Base-by-base conservation (phyloP, 2,329 filamentous ascomycete genomes). In the Orbilia brochopaga region DNA sequence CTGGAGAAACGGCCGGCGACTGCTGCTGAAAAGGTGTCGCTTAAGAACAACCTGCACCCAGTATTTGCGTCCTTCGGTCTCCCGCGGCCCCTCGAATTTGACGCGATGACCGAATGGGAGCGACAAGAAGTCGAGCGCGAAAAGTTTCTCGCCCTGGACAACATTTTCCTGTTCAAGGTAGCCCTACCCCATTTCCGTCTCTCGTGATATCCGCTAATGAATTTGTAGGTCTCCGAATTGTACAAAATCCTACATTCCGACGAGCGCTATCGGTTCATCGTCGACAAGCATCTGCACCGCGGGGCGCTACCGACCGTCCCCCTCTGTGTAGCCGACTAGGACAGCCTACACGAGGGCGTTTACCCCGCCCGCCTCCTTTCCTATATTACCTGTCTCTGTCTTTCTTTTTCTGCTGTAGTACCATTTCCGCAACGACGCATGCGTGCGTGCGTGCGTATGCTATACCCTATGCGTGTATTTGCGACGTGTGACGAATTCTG, bases 131-230 rank as follows among this genome's bases (percentile, higher is more conserved):
- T 40, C 51, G 61, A 66, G 40, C 61, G 57, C 19, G 57, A 44
- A 37, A 73, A 73, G 37, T 66, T 73, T 19, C 37, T 59, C 4
- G 51, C 61, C 23, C 53, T 73, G 27, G 46, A 55, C 1, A 56
- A 61, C 32, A 48, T 73, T 30, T 73, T 65, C 42, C 65, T 60
- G 69, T 42, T 73, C 10, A 73, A 61, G 57, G 61, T 64, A 42
- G 17, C 27, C 23, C 19, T 6, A 24, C 13, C 7, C 1, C 10
- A 44, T 13, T 30, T 10, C 27, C 23, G 37, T 23, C 7, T 35
- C 17, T 17, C 30, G 19, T 30, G 19, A 17, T 44, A 5, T 7
- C 27, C 42, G n/a, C 58, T 62, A 46, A 62, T 23, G 7, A 3
- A 19, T 2, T 1, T 54, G 30, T 54, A 62, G 58, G 58, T 37